These are phyloP conservation scores for Vicia sativa DNA, from an alignment of 306 rosid species.

Conservation along the genomic window DNA sequence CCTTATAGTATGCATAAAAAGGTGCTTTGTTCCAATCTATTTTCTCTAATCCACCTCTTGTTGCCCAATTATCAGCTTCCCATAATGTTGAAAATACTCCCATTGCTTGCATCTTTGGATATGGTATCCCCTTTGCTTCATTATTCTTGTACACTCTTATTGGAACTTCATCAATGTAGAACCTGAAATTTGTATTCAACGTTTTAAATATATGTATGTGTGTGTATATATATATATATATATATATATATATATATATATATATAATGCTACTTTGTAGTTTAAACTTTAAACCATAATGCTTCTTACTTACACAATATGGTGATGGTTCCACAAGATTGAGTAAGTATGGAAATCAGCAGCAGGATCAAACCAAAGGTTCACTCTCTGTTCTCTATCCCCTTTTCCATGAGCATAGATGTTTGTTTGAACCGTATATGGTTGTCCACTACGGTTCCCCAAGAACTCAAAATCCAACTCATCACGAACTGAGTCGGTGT, in stretches of 20 bases:
- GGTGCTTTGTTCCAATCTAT: conserved; percentile 94
- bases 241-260: too few relatives aligned
- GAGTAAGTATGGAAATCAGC: conserved; percentile 79
- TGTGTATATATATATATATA: too few relatives aligned
- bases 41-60: conserved; percentile 97
- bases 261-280: too few relatives aligned
- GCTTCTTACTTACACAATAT: conserved; percentile 72
- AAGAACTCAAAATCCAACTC: conserved; percentile 95
- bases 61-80: conserved; percentile 98
- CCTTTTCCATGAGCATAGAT: conserved; percentile 85
- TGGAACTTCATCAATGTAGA: conserved; percentile 72
- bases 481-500: conserved; percentile 65
- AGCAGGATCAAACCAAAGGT: conserved; percentile 95
- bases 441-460: conserved; percentile 89
- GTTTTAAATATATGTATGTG: not conserved
- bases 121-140: conserved; percentile 72
- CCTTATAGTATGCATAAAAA: conserved; percentile 76
- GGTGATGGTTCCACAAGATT: conserved; percentile 71
- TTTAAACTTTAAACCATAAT: too few relatives aligned
- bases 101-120: conserved; percentile 76
- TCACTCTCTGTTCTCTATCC: conserved; percentile 79
- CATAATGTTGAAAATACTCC: conserved; percentile 84
- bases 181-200: conserved; percentile 44
- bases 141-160: conserved; percentile 90
- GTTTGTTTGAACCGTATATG: conserved; percentile 92